Percentiles rank a stretch among this genome's conserved stretches.
Evolutionary conservation across 139 green algal species (phyloP).

Genomic region (Deuterostichococcus epilithicus): DNA sequence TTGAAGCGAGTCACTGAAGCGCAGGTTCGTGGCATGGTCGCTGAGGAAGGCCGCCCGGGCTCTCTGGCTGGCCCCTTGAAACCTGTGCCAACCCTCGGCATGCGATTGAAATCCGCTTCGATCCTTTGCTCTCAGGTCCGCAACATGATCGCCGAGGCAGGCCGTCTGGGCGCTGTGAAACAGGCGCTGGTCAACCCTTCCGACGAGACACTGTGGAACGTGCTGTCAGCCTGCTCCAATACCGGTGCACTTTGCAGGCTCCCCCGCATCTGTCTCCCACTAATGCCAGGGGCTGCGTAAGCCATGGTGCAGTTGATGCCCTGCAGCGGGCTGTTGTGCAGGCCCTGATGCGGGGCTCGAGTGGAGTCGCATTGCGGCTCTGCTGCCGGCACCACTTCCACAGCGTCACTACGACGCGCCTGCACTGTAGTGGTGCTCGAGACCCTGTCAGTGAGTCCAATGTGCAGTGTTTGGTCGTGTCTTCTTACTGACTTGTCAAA

Average conservation of each 20-base stretch:
- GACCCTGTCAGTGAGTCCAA: too few species aligned
- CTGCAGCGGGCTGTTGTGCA: neutral
- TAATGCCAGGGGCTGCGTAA: neutral
- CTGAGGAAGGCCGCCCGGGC: too few species aligned
- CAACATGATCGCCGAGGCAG: slow-evolving; percentile 31
- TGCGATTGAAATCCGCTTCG: neutral
- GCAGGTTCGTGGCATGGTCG: too few species aligned
- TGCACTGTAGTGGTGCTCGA: neutral
- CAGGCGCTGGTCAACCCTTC: slow-evolving; percentile 82
- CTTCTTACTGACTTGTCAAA: too few species aligned
- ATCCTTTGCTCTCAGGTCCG: slow-evolving; percentile 24
- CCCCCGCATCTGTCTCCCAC: neutral
- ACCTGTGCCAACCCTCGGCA: neutral
- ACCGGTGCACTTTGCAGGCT: slow-evolving; percentile 22
- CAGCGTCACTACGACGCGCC: neutral
- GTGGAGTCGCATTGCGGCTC: neutral
- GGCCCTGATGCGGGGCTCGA: neutral
- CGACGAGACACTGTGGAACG: slow-evolving; percentile 80
- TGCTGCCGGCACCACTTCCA: too few species aligned
- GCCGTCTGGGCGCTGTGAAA: slow-evolving; percentile 2
- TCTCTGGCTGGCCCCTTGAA: too few species aligned
- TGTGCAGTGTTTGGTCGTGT: too few species aligned
- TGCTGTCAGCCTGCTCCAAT: slow-evolving; percentile 67
- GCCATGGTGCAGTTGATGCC: neutral
- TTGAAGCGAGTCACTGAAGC: too few species aligned